A percentile compares a stretch with the other conserved stretches of the same genome.
phyloP scores from a whole-genome alignment of 2,329 filamentous ascomycete species.

The Epichloe gansuensis region DNA sequence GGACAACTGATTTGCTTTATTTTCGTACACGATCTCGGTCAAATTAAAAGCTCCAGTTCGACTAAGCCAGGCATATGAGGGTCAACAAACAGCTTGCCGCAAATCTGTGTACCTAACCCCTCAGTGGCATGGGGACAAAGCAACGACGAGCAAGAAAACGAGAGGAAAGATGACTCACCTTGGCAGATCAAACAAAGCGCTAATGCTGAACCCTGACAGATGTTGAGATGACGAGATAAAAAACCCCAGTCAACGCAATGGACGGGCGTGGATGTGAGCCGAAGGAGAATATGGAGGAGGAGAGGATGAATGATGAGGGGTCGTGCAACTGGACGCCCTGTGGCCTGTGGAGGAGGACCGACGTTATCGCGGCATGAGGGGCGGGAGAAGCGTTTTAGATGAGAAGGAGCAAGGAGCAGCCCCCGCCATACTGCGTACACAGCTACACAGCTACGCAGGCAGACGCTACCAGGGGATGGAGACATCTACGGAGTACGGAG shows the following conservation, averaged over 20 bases:
- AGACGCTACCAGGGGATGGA: neutral
- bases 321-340: neutral
- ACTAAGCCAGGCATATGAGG: neutral
- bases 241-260: neutral
- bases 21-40: neutral
- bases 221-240: neutral
- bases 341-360: neutral
- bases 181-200: neutral
- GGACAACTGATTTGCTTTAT: neutral
- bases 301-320: slow-evolving; percentile 1
- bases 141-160: too few species aligned
- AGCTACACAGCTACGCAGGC: too few species aligned
- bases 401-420: too few species aligned
- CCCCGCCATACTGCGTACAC: too few species aligned
- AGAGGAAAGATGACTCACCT: neutral
- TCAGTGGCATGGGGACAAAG: neutral
- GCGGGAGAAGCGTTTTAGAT: too few species aligned
- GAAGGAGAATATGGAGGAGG: neutral
- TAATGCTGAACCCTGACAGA: too few species aligned
- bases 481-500: neutral
- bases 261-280: neutral
- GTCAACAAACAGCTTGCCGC: neutral
- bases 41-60: neutral
- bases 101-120: neutral
- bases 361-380: too few species aligned